phyloP scores from a whole-genome alignment of 176 grass and related monocot genomes.

The Juncus inflexus region DNA sequence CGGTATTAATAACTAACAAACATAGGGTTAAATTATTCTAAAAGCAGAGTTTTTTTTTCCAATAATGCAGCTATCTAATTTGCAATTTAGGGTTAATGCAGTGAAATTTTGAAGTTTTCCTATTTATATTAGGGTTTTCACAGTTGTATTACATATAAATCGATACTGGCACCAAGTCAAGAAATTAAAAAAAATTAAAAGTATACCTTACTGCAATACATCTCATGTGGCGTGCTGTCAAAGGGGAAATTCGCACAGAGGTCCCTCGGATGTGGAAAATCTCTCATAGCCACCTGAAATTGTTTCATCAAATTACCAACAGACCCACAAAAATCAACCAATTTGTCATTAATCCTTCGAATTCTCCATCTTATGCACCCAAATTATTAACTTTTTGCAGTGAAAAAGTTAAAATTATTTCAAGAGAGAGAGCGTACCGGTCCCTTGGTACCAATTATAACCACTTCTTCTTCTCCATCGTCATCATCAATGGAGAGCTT shows the following conservation, averaged over 20 bases:
- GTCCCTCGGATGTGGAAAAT: conserved; percentile 58
- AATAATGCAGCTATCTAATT: no score
- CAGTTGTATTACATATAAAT: conserved; percentile 1
- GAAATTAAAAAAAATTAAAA: background rate
- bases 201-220: conserved; percentile 36
- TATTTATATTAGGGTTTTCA: no score
- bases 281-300: conserved; percentile 54
- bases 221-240: conserved; percentile 34
- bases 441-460: conserved; percentile 17
- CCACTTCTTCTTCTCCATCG: conserved; percentile 14
- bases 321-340: background rate
- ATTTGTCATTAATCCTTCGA: background rate
- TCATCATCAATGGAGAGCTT: conserved; percentile 18
- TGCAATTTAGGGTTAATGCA: no score
- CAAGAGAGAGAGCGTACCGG: conserved; percentile 4
- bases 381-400: background rate
- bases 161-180: background rate
- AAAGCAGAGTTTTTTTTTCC: no score
- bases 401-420: background rate
- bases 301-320: background rate
- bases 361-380: background rate
- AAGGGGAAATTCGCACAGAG: conserved; percentile 59
- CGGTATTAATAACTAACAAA: no score
- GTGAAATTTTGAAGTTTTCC: no score
- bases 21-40: no score